Evolutionary conservation across 495 filamentous ascomycete genomes (phyloP).

Genomic region (Symbiotaphrina buchneri): DNA sequence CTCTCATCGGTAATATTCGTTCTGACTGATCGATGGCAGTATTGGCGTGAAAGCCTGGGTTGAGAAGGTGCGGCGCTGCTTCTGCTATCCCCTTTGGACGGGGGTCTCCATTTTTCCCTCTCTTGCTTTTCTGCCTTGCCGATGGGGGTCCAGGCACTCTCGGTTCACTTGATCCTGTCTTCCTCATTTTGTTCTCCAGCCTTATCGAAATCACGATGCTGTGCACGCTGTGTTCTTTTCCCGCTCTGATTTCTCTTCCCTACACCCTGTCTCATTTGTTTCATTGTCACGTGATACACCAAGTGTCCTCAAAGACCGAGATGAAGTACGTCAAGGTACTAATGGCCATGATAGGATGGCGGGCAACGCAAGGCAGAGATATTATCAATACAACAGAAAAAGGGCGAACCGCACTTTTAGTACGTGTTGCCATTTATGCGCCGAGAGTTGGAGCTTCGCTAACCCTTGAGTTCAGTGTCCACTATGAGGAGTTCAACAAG

Average conservation of each 20-base stretch:
- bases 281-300: too few relatives aligned
- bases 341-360: slow-evolving; percentile 53
- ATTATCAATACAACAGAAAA: slow-evolving; percentile 62
- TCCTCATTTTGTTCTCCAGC: too few relatives aligned
- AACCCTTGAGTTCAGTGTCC: slow-evolving; percentile 29
- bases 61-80: slow-evolving; percentile 30
- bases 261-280: too few relatives aligned
- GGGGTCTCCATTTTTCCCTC: slow-evolving; percentile 1
- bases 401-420: slow-evolving; percentile 71
- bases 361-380: slow-evolving; percentile 83
- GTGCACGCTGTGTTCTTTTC: not conserved
- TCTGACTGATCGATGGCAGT: slow-evolving; percentile 23
- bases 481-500: slow-evolving; percentile 99
- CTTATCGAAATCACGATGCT: too few relatives aligned
- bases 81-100: not conserved
- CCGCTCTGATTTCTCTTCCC: not conserved
- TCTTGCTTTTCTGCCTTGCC: not conserved
- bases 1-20: slow-evolving; percentile 24
- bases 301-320: too few relatives aligned
- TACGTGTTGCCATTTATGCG: slow-evolving; percentile 10
- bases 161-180: not conserved
- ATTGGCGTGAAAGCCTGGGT: slow-evolving; percentile 54
- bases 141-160: not conserved
- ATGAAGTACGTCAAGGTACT: too few relatives aligned
- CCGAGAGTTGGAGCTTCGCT: not conserved